Evolutionary conservation across 2,329 filamentous ascomycete species (phyloP).

Genomic region (Colletotrichum tanaceti): DNA sequence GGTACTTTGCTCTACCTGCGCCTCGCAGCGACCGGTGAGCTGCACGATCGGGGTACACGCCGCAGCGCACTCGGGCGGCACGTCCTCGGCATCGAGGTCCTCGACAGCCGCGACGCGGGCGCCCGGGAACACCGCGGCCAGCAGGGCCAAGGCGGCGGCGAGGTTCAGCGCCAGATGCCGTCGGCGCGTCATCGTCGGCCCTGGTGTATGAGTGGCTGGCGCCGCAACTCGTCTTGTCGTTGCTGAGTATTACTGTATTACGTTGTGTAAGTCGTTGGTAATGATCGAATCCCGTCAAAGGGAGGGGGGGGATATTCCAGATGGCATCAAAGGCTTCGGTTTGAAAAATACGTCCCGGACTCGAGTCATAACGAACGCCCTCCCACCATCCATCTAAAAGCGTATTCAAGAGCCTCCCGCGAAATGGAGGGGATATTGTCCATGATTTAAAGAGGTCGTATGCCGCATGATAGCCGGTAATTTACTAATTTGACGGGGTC

Average conservation of each 20-base stretch:
- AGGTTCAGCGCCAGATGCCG: neutral
- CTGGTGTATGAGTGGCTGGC: neutral
- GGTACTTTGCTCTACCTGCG: slow-evolving; percentile 9
- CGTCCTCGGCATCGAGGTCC: slow-evolving; percentile 33
- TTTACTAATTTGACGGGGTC: no score
- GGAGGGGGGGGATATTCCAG: neutral
- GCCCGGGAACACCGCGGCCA: neutral
- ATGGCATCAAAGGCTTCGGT: neutral
- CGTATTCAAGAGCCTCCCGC: neutral
- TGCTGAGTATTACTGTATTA: no score
- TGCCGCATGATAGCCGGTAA: no score
- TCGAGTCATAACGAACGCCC: neutral
- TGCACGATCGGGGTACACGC: slow-evolving; percentile 25
- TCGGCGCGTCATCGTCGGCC: slow-evolving; percentile 20
- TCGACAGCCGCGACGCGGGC: slow-evolving; percentile 21
- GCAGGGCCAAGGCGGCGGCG: slow-evolving; percentile 10
- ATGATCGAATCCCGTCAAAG: no score
- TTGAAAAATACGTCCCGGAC: neutral
- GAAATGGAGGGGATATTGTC: neutral
- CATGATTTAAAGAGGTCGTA: neutral
- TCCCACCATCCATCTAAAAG: no score
- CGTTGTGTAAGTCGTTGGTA: no score
- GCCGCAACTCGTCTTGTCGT: neutral
- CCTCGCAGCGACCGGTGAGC: slow-evolving; percentile 33
- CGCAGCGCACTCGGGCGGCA: slow-evolving; percentile 26